Percentiles rank a stretch among this genome's conserved stretches.
These are phyloP conservation scores for Lipomyces lipofer DNA, from an alignment of 805 yeast genomes.

Conservation along the genomic window DNA sequence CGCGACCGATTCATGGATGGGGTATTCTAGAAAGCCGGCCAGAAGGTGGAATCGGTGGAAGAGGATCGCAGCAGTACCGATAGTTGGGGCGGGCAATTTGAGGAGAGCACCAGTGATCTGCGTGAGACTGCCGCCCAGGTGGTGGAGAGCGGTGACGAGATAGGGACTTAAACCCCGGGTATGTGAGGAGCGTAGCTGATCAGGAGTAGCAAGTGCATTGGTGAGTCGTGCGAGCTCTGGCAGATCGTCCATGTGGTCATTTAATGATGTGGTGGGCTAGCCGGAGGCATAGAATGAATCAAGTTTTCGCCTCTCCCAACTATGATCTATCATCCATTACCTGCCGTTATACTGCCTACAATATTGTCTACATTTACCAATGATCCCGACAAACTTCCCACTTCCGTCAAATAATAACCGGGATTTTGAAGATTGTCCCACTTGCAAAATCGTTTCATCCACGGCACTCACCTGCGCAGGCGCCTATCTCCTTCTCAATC, in stretches of 20 bases:
- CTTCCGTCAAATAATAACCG: constrained; percentile 13
- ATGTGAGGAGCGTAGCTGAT: constrained; percentile 13
- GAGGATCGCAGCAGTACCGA: constrained; percentile 23
- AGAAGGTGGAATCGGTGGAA: constrained; percentile 28
- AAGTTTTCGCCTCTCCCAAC: too few species aligned
- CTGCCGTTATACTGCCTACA: too few species aligned
- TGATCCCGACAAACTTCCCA: constrained; percentile 23
- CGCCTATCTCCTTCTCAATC: constrained; percentile 16
- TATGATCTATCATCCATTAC: too few species aligned
- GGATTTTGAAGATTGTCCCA: constrained; percentile 22
- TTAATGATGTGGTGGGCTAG: too few species aligned
- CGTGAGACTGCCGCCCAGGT: constrained; percentile 22
- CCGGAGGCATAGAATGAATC: too few species aligned
- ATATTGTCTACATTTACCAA: too few species aligned
- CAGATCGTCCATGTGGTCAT: too few species aligned
- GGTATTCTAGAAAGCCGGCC: constrained; percentile 19
- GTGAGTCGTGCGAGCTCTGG: constrained; percentile 6
- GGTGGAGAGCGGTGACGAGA: constrained; percentile 11
- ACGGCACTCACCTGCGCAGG: constrained; percentile 18
- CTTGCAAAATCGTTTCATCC: constrained; percentile 21
- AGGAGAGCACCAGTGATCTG: constrained; percentile 27
- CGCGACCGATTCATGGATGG: constrained; percentile 13
- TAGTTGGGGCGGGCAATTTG: constrained; percentile 8
- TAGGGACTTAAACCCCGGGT: constrained; percentile 10
- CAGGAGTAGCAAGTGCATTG: constrained; percentile 26